These are phyloP conservation scores for Fusarium chaquense DNA, from an alignment of 2,329 filamentous ascomycete genomes.

Conservation along the genomic window DNA sequence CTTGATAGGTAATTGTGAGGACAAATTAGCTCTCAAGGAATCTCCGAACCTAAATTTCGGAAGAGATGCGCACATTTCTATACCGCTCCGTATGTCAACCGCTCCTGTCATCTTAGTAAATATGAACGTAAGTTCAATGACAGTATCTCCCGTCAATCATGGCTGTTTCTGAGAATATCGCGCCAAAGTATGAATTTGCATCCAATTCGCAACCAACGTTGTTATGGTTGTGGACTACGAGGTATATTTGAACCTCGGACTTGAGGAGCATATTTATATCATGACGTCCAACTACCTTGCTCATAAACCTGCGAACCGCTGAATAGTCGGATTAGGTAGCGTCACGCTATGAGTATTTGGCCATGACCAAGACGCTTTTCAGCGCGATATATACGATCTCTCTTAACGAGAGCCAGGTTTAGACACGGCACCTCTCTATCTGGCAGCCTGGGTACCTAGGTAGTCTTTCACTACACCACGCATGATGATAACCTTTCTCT, in stretches of 20 bases:
- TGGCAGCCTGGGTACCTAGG: not conserved
- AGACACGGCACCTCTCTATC: not conserved
- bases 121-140: not conserved
- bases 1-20: not conserved
- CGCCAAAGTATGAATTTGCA: too few species aligned
- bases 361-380: not conserved
- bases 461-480: not conserved
- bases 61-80: not conserved
- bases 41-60: constrained; percentile 7
- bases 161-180: not conserved
- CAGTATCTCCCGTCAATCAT: not conserved
- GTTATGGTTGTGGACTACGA: not conserved
- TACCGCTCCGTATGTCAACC: not conserved
- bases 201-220: not conserved
- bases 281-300: not conserved
- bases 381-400: too few species aligned
- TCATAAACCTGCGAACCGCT: not conserved
- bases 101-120: not conserved
- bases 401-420: not conserved
- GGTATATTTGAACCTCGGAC: not conserved
- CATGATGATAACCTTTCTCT: not conserved
- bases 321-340: not conserved
- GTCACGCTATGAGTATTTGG: too few species aligned
- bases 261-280: not conserved
- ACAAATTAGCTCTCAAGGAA: not conserved